Evolutionary conservation across 192 early-diverging fungal genomes (phyloP), one percentile per base, ranked within the genome.

Genomic region (Rhizoclosmatium globosum): DNA sequence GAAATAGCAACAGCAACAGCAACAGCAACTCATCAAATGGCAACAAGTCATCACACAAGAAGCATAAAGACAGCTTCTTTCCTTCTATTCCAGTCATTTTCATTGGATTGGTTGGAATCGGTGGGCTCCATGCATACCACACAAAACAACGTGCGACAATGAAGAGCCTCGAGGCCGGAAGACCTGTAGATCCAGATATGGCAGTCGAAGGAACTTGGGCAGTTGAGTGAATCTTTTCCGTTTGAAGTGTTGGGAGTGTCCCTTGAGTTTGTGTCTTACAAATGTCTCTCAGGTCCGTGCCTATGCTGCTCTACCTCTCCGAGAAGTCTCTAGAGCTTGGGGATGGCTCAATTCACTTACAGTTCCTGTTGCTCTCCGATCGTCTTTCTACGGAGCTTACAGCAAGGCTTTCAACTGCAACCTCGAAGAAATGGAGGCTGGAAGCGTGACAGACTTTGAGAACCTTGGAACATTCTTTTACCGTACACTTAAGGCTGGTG

Each of bases 401-500:
- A 91, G 93, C 21, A 91, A 88, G 83, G 79, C 94, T 17, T 99
- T 97, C 84, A 92, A 91, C 62, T 98, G 96, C 84, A 94, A 96
- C 71, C 82, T 99, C 47, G 94, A 94, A 31, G 98, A 99, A 83
- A 97, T 98, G 93, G 92, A 91, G 59, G 93, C 95, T 43, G 89
- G 92, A 0, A 91, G 94, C 79, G 81, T 99, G 38, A 86, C 81
- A 2, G 81, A 86, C 13, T 99, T 97, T 79, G 89, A 90, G 19
- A 98, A 97, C 80, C 78, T 99, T 31, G 89, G 92, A 17, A 86
- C 89, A 4, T 99, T 99, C 85, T 99, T 99, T 75, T 99, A 98
- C 79, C 90, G 98, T 46, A 90, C 92, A 77, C 83, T 99, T 42
- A 93, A 93, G 65, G 89, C 91, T 17, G 94, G 85, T 39, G 94